phyloP scores from a whole-genome alignment of 768 basidiomycete genomes.

The Jaapia argillacea region DNA sequence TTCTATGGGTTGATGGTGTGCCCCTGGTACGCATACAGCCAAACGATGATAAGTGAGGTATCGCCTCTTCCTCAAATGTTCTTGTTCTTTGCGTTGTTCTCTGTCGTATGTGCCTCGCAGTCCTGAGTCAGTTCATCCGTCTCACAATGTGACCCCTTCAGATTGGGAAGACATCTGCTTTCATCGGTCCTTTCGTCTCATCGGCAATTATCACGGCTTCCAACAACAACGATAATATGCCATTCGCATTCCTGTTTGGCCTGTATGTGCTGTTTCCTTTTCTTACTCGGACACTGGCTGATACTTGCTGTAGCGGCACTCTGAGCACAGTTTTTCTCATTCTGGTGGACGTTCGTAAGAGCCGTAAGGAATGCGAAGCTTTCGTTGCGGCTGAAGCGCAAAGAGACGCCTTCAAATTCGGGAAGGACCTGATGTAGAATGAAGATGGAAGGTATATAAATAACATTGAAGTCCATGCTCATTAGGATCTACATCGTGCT shows the following conservation, averaged over 20 bases:
- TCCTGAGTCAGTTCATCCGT: background rate
- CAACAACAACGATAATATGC: constrained; percentile 62
- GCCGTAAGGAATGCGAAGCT: constrained; percentile 49
- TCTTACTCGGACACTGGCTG: background rate
- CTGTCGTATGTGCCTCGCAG: constrained; percentile 38
- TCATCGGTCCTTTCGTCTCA: constrained; percentile 68
- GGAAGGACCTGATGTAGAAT: background rate
- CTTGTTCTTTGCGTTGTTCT: constrained; percentile 67
- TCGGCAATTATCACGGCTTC: constrained; percentile 66
- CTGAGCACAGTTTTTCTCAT: constrained; percentile 50
- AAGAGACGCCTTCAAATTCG: constrained; percentile 29
- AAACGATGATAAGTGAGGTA: constrained; percentile 78
- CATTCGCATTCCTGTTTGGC: constrained; percentile 63
- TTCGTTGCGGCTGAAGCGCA: constrained; percentile 47
- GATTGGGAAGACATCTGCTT: constrained; percentile 69
- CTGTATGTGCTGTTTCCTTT: constrained; percentile 33
- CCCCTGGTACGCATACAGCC: constrained; percentile 76
- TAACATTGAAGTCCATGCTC: background rate
- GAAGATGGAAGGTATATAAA: too few species aligned
- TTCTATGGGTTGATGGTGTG: constrained; percentile 68
- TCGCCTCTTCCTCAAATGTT: constrained; percentile 70
- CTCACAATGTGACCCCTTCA: constrained; percentile 11
- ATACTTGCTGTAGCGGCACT: constrained; percentile 27
- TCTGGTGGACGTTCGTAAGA: constrained; percentile 56
- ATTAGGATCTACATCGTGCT: background rate